A percentile compares a stretch with the other conserved stretches of the same genome.
These are phyloP conservation scores for Pholiota molesta DNA, from an alignment of 768 basidiomycete genomes.

Conservation along the genomic window DNA sequence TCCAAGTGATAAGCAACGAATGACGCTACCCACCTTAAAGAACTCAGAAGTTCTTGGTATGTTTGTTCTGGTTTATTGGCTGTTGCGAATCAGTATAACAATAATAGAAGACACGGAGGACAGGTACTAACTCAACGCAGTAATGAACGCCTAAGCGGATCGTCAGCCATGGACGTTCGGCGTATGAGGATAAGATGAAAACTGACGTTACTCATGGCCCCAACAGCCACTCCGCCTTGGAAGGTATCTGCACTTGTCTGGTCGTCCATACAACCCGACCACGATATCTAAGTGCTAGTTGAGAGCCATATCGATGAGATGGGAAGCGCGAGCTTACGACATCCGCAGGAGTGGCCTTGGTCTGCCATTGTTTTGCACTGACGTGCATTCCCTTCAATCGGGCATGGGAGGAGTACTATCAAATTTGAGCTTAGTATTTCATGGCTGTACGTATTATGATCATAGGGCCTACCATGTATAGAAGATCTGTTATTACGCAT, in stretches of 20 bases:
- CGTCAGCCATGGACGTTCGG: not conserved
- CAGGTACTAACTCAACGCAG: conserved; percentile 42
- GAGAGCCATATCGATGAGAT: not conserved
- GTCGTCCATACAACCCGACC: conserved; percentile 70
- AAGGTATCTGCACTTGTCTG: conserved; percentile 77
- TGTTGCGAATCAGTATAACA: conserved; percentile 14
- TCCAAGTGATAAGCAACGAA: not conserved
- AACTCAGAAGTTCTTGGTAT: conserved; percentile 63
- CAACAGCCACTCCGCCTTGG: conserved; percentile 63
- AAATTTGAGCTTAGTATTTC: not conserved
- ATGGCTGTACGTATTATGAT: not conserved
- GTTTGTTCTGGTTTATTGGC: conserved; percentile 58
- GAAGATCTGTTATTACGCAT: conserved; percentile 39
- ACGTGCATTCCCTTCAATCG: conserved; percentile 50
- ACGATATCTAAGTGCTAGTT: conserved; percentile 55
- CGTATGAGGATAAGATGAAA: not conserved
- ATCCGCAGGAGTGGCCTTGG: conserved; percentile 71
- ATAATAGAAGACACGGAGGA: not conserved
- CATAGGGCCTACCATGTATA: conserved; percentile 44
- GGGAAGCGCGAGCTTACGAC: conserved; percentile 42
- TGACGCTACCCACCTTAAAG: conserved; percentile 46
- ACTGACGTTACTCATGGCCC: conserved; percentile 80
- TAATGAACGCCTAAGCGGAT: conserved; percentile 59
- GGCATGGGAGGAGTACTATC: conserved; percentile 63
- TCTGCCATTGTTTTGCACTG: conserved; percentile 29